Conservation (phyloP, 116 monocot genomes). For the Iris pallida region DNA sequence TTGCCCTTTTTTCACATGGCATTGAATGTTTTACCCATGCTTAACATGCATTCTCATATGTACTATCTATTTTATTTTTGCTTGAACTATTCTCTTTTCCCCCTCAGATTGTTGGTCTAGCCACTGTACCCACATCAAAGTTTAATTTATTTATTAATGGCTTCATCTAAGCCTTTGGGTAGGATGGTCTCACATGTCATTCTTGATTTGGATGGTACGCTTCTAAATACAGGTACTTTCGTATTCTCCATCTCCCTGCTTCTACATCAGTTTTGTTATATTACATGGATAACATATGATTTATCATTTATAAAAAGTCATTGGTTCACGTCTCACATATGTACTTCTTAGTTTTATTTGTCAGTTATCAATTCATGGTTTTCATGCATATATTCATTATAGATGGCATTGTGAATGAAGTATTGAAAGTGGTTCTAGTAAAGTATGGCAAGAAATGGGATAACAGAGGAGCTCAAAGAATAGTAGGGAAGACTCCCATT, state of each 20-base stretch:
- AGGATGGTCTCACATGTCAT: conserved; percentile 75
- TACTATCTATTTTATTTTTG: too few species aligned
- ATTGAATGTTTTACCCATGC: too few species aligned
- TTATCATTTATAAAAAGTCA: too few species aligned
- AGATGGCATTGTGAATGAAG: conserved; percentile 69
- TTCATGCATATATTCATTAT: conserved; percentile 1
- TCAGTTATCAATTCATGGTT: background rate
- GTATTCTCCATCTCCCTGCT: background rate
- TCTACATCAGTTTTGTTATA: background rate
- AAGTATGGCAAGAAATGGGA: conserved; percentile 76
- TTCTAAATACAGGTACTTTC: conserved; percentile 81
- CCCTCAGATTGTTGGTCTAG: background rate
- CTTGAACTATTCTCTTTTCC: background rate
- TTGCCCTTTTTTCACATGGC: too few species aligned
- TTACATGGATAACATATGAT: conserved; percentile 1
- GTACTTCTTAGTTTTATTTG: background rate
- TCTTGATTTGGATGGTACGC: conserved; percentile 91
- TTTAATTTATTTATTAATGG: conserved; percentile 27
- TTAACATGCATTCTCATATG: too few species aligned
- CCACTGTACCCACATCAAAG: background rate
- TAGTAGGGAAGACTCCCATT: conserved; percentile 71
- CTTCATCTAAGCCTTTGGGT: conserved; percentile 35
- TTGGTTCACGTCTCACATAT: background rate
- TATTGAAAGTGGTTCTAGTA: conserved; percentile 44
- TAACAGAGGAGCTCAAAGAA: conserved; percentile 31